Evolutionary conservation across 176 grass and related monocot species (phyloP).

Genomic region (Elymus sibiricus): DNA sequence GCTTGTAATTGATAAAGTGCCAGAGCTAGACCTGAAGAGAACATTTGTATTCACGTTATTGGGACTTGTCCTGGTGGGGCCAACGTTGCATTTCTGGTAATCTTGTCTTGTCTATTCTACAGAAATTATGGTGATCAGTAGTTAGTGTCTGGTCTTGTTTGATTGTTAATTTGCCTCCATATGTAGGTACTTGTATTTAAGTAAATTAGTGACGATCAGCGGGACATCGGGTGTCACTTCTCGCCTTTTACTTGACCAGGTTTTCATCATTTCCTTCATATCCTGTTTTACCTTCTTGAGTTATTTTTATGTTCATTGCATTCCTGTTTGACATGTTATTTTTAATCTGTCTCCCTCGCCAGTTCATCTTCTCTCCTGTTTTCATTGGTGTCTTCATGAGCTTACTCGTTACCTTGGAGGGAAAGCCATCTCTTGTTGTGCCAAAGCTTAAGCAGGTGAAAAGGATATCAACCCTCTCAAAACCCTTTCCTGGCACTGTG

Average conservation of each 20-base stretch:
- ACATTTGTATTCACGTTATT: conserved; percentile 86
- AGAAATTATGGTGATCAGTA: neutral
- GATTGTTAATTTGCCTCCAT: neutral
- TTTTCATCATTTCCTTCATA: conserved; percentile 8
- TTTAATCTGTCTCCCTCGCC: conserved; percentile 11
- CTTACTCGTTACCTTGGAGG: conserved; percentile 77
- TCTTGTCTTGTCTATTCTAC: conserved; percentile 6
- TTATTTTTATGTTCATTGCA: neutral
- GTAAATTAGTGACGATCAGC: conserved; percentile 59
- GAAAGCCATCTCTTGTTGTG: conserved; percentile 68
- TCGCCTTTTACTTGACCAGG: conserved; percentile 89
- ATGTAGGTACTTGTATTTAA: conserved; percentile 91
- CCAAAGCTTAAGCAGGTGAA: conserved; percentile 93
- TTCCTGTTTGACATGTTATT: conserved; percentile 9
- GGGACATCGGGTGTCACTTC: conserved; percentile 66
- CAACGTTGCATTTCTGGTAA: conserved; percentile 88
- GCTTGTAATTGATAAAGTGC: conserved; percentile 64
- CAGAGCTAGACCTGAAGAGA: conserved; percentile 71
- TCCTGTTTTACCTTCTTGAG: neutral
- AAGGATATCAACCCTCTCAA: neutral
- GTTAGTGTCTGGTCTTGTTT: conserved; percentile 18
- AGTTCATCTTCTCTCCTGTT: conserved; percentile 86
- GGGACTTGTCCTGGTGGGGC: conserved; percentile 74
- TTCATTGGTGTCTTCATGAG: conserved; percentile 89
- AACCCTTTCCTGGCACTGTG: neutral